A percentile compares a stretch with the other conserved stretches of the same genome.
Conservation (phyloP, 768 basidiomycete genomes). For the Candolleomyces eurysporus region DNA sequence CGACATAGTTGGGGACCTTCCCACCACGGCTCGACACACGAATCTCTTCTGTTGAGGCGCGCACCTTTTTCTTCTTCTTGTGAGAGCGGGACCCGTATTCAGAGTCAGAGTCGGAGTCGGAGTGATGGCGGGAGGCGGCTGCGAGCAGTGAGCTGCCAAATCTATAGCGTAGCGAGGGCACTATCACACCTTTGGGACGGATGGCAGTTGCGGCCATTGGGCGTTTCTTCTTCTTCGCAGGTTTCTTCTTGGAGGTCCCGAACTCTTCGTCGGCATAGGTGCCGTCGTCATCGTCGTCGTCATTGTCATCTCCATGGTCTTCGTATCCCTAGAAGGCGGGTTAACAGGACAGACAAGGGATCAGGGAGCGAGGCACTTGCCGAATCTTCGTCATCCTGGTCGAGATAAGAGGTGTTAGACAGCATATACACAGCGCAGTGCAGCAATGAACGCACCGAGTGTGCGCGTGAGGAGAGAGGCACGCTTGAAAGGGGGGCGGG, state of each 20-base stretch:
- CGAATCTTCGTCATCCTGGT: conserved; percentile 55
- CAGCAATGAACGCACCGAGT: conserved; percentile 37
- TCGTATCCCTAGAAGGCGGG: conserved; percentile 40
- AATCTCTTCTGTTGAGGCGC: conserved; percentile 62
- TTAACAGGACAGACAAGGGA: conserved; percentile 14
- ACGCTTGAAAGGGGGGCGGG: conserved; percentile 19
- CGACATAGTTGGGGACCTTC: conserved; percentile 82
- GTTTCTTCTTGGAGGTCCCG: conserved; percentile 58
- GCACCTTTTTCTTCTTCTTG: conserved; percentile 79
- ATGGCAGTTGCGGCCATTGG: conserved; percentile 39
- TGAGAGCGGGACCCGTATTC: conserved; percentile 80
- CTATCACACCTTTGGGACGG: conserved; percentile 57
- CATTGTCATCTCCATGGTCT: conserved; percentile 60
- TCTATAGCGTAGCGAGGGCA: conserved; percentile 8
- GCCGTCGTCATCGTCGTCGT: conserved; percentile 66
- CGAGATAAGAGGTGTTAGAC: conserved; percentile 8
- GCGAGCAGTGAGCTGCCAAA: conserved; percentile 17
- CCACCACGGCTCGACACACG: conserved; percentile 75
- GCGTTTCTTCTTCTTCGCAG: conserved; percentile 64
- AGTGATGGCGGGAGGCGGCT: conserved; percentile 47
- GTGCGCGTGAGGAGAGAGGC: conserved; percentile 24
- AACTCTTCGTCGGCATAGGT: conserved; percentile 80
- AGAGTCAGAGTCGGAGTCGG: conserved; percentile 77
- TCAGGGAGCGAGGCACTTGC: conserved; percentile 38
- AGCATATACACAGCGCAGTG: conserved; percentile 12